Evolutionary conservation across 2,329 filamentous ascomycete genomes (phyloP), one percentile per base, ranked within the genome.

Genomic region (Colletotrichum chlorophyti): DNA sequence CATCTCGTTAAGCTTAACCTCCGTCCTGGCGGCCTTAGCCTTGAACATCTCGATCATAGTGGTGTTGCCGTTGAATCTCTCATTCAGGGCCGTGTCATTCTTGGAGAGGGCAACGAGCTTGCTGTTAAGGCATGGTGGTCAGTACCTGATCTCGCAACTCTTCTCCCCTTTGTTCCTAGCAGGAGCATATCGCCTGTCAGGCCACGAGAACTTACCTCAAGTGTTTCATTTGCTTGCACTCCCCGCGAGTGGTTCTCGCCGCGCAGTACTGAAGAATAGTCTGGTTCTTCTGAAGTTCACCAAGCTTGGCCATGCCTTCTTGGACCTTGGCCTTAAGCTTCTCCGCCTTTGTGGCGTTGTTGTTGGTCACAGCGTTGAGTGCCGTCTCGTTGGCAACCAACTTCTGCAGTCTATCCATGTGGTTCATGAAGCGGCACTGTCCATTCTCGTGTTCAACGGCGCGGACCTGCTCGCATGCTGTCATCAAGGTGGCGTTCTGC

Each of bases 401-500:
- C 19, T 63, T 65, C 23, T 61, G 48, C 17, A 68, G 55, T 51
- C 64, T 63, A 55, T 70, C 64, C 57, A 72, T 65, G 23, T 51
- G 43, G 15, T 42, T 35, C 61, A 76, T 72, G 46, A 63, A 58
- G 6, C 54, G 32, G 63, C 74, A 76, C 32, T 64, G 53, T 26
- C 65, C 52, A 34, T 69, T 65, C 24, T 65, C 68, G 31, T 67
- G 58, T 34, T 68, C 60, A 29, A 67, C 66, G 41, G 74, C 70
- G 32, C 63, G 58, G 58, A 75, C 66, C 60, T 69, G 64, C 21
- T 65, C 62, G 57, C 75, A 78, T 11, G 64, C 58, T 19, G 65
- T 45, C 60, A 72, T 65, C 21, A 77, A 65, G 6, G 74, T 76
- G 9, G 69, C 46, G 65, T 78, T 77, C 24, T 59, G 47, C 55